phyloP scores from a whole-genome alignment of 2,329 filamentous ascomycete genomes.

The Aphanoascus verrucosus region DNA sequence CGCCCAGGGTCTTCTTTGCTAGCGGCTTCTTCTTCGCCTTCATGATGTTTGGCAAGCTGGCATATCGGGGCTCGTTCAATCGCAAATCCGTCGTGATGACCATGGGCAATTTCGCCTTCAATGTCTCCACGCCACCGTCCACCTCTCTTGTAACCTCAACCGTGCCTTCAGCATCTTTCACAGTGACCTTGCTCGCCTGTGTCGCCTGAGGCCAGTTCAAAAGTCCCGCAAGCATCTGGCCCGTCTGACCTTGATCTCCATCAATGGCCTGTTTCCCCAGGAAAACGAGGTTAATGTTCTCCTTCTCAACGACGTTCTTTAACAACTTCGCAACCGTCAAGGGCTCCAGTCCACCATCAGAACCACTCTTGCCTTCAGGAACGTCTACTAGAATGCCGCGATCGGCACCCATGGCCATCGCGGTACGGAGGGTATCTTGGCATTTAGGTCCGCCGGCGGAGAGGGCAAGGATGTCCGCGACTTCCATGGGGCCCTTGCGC shows the following conservation, averaged over 20 bases:
- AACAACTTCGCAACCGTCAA: constrained; percentile 87
- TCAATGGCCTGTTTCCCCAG: constrained; percentile 98
- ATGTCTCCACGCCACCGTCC: constrained; percentile 86
- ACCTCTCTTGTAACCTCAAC: constrained; percentile 83
- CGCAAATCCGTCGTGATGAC: constrained; percentile 90
- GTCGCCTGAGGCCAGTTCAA: constrained; percentile 91
- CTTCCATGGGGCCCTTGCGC: constrained; percentile 63
- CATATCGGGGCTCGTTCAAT: constrained; percentile 90
- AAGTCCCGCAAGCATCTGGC: constrained; percentile 92
- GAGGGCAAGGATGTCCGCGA: constrained; percentile 86
- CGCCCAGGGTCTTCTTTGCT: constrained; percentile 77
- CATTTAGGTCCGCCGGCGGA: constrained; percentile 80
- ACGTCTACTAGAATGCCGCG: constrained; percentile 78
- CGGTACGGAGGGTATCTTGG: constrained; percentile 79
- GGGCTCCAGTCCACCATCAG: constrained; percentile 60
- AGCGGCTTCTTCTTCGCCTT: constrained; percentile 99
- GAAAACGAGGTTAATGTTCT: constrained; percentile 84
- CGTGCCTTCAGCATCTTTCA: constrained; percentile 55
- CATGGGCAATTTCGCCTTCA: constrained; percentile 76
- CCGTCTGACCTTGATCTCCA: constrained; percentile 89
- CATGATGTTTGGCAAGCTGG: constrained; percentile 96
- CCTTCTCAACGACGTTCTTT: constrained; percentile 63
- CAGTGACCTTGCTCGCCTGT: constrained; percentile 74
- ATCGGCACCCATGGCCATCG: constrained; percentile 98
- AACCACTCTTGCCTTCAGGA: constrained; percentile 49